Evolutionary conservation across 1,139 yeast species (phyloP).

Genomic region (Insectozyma bohioensis): DNA sequence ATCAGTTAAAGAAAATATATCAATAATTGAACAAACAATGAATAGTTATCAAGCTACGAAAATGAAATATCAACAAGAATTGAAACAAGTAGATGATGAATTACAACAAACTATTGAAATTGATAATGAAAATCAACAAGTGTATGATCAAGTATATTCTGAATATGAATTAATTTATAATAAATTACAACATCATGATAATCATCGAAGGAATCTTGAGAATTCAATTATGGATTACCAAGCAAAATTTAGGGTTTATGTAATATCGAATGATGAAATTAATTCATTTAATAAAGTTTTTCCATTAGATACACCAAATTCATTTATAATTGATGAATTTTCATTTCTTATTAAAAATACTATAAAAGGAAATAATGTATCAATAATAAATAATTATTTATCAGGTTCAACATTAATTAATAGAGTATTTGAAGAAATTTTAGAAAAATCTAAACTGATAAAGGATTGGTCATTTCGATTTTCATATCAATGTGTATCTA

Average conservation of each 20-base stretch:
- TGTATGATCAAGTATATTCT: constrained; percentile 10
- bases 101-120: constrained; percentile 2
- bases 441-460: not conserved
- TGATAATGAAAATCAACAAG: constrained; percentile 8
- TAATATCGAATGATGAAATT: constrained; percentile 13
- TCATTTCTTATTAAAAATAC: constrained; percentile 19
- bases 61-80: constrained; percentile 5
- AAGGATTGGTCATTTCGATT: constrained; percentile 7
- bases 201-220: constrained; percentile 43
- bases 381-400: constrained; percentile 16
- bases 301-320: constrained; percentile 9
- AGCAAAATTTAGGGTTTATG: constrained; percentile 36
- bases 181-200: constrained; percentile 23
- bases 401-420: constrained; percentile 7
- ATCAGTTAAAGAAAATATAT: constrained; percentile 7
- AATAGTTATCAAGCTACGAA: constrained; percentile 8
- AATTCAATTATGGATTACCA: constrained; percentile 52
- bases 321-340: constrained; percentile 21
- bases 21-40: constrained; percentile 10
- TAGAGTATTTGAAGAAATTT: constrained; percentile 2
- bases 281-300: constrained; percentile 23
- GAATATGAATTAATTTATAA: constrained; percentile 13
- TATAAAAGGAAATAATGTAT: constrained; percentile 19
- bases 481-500: constrained; percentile 11
- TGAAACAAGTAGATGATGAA: constrained; percentile 1